Evolutionary conservation across 2,329 filamentous ascomycete species (phyloP), one percentile per base, ranked within the genome.

Genomic region (Colletotrichum destructivum): DNA sequence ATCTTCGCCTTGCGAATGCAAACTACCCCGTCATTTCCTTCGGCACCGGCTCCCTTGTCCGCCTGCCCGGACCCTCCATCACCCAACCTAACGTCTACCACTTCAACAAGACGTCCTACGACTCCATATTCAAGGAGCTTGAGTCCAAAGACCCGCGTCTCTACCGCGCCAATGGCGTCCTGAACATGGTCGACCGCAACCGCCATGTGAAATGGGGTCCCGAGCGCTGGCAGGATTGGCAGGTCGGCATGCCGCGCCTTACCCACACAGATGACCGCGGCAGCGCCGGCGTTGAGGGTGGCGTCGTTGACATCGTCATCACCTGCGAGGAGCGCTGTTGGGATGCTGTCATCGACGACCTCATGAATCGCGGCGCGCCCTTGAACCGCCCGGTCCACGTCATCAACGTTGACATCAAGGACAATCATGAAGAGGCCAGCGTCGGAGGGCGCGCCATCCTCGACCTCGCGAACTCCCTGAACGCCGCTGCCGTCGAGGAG

Each of bases 311-410:
- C 79, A 86, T 98, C 8, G 95, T 99, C 70, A 95, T 99, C 76
- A 99, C 96, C 0, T 99, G 96, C 79, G 96, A 99, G 82, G 96
- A 99, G 83, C 88, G 96, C 72, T 99, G 96, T 80, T 99, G 97
- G 94, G 96, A 99, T 82, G 95, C 96, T 5, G 96, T 99, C 44
- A 89, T 99, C 13, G 96, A 99, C 77, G 96, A 99, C 80, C 86
- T 99, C 63, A 90, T 98, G 73, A 93, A 91, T 77, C 90, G 97
- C 73, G 96, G 96, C 9, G 91, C 93, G 0, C 93, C 94, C 4
- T 86, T 99, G 69, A 99, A 99, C 81, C 88, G 94, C 2, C 95
- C 96, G 0, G 96, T 99, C 0, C 96, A 99, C 80, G 94, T 99
- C 68, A 97, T 99, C 86, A 99, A 99, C 77, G 93, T 99, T 66